A percentile compares a stretch with the other conserved stretches of the same genome.
Conservation (phyloP, 2,329 filamentous ascomycete genomes). For the Colletotrichum costaricense region DNA sequence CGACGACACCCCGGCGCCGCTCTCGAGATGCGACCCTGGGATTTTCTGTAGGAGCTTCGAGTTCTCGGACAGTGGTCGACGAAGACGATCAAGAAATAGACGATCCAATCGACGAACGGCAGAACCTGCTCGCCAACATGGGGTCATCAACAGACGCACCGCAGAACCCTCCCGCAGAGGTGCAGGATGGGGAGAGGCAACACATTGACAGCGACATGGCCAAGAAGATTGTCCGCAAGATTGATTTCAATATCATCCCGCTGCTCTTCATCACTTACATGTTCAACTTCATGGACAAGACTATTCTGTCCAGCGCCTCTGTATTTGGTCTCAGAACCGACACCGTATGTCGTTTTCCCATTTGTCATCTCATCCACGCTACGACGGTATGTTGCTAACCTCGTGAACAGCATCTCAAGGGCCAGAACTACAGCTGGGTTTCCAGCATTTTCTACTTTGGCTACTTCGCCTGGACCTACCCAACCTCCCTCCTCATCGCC, state of each 20-base stretch:
- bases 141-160: slow-evolving; percentile 9
- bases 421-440: slow-evolving; percentile 64
- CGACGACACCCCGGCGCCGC: not conserved
- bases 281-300: slow-evolving; percentile 73
- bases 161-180: slow-evolving; percentile 15
- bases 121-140: slow-evolving; percentile 29
- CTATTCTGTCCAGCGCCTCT: slow-evolving; percentile 64
- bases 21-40: not conserved
- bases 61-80: not conserved
- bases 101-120: not conserved
- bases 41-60: not conserved
- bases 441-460: slow-evolving; percentile 51
- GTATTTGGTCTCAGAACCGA: slow-evolving; percentile 67
- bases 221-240: slow-evolving; percentile 61
- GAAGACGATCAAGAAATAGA: not conserved
- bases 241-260: slow-evolving; percentile 66
- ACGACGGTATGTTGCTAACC: slow-evolving; percentile 34
- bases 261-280: slow-evolving; percentile 68
- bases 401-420: slow-evolving; percentile 65
- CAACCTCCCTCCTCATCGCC: slow-evolving; percentile 60
- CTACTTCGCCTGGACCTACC: slow-evolving; percentile 63
- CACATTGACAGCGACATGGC: slow-evolving; percentile 38
- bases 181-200: slow-evolving; percentile 17
- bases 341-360: slow-evolving; percentile 42
- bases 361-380: not conserved